phyloP scores from a whole-genome alignment of 257 asterid genomes.

The Solanum gandarillasii region DNA sequence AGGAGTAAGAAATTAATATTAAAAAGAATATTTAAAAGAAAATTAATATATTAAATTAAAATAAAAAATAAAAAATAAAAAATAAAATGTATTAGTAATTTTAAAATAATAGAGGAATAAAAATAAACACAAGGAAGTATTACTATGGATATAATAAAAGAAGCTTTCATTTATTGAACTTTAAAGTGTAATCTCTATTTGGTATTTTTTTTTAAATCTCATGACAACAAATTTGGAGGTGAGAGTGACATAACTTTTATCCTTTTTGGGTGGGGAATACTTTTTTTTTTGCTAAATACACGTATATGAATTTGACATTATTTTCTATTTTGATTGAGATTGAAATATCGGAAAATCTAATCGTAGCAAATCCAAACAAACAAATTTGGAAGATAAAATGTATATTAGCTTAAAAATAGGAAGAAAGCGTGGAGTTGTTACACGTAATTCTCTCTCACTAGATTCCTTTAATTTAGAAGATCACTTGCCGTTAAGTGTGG shows the following conservation, averaged over 20 bases:
- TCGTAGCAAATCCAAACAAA: not conserved
- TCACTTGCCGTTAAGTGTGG: not conserved
- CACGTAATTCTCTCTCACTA: not conserved
- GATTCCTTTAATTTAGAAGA: not conserved
- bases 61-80: not conserved
- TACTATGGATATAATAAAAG: not conserved
- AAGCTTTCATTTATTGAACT: not conserved
- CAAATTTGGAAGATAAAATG: not conserved
- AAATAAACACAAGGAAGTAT: not conserved
- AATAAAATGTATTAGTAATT: no score
- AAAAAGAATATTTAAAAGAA: not conserved
- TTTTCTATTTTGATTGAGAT: no score
- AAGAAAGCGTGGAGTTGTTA: not conserved
- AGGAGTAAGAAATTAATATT: not conserved
- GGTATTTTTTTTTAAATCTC: not conserved
- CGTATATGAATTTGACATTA: not conserved
- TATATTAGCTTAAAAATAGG: not conserved
- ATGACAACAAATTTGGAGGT: not conserved
- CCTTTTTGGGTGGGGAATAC: not conserved
- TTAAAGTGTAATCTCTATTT: not conserved
- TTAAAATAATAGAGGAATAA: not conserved
- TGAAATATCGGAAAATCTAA: not conserved
- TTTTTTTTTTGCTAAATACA: not conserved
- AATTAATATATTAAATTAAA: not conserved
- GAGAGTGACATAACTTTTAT: not conserved